Evolutionary conservation across 331 rosid genomes (phyloP).

Genomic region (Quercus phellos): DNA sequence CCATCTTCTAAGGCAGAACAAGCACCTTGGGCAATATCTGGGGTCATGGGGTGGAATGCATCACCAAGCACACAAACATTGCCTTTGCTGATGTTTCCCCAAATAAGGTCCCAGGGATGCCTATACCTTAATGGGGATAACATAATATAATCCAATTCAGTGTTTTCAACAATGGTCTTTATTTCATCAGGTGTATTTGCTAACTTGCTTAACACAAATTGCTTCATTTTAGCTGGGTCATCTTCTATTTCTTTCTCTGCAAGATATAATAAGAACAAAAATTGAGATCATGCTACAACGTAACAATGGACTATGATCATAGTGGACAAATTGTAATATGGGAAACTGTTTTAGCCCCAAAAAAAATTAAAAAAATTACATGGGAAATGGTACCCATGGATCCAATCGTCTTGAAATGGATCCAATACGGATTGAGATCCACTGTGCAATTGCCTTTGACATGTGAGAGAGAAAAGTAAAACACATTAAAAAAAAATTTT

Average conservation of each 20-base stretch:
- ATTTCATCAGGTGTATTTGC: constrained; percentile 32
- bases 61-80: constrained; percentile 57
- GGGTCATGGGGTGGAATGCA: constrained; percentile 58
- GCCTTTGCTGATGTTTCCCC: constrained; percentile 37
- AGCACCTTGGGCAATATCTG: constrained; percentile 57
- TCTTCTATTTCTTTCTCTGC: constrained; percentile 36
- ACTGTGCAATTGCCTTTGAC: too few relatives aligned
- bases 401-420: too few relatives aligned
- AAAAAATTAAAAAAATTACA: too few relatives aligned
- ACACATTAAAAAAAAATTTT: too few relatives aligned
- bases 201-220: constrained; percentile 32
- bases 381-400: too few relatives aligned
- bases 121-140: constrained; percentile 39
- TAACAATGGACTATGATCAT: too few relatives aligned
- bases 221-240: constrained; percentile 38
- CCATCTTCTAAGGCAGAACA: constrained; percentile 62
- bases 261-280: neutral
- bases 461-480: too few relatives aligned
- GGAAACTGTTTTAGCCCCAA: too few relatives aligned
- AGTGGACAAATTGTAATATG: too few relatives aligned
- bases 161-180: constrained; percentile 27
- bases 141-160: constrained; percentile 21
- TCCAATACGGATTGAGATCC: too few relatives aligned
- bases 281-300: neutral
- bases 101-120: constrained; percentile 52